phyloP scores from a whole-genome alignment of 495 filamentous ascomycete genomes.

The Hyaloscypha bicolor region DNA sequence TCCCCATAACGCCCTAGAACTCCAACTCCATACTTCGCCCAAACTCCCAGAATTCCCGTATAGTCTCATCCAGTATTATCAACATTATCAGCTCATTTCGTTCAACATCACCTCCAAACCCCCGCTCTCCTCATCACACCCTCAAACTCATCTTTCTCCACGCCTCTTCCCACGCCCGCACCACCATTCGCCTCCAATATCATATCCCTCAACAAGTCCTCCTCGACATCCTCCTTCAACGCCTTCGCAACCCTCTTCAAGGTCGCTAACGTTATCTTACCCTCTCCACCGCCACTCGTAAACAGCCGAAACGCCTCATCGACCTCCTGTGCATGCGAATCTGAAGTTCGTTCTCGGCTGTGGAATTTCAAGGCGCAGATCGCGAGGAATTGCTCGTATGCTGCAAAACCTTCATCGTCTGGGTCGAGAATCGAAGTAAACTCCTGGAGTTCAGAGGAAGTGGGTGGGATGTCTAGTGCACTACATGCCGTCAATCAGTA shows the following conservation, averaged over 20 bases:
- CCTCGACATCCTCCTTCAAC: conserved; percentile 78
- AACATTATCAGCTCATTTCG: not conserved
- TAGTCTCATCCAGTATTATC: not conserved
- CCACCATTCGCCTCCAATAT: conserved; percentile 89
- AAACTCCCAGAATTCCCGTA: not conserved
- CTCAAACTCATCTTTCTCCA: conserved; percentile 79
- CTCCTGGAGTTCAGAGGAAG: conserved; percentile 65
- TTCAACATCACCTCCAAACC: conserved; percentile 46
- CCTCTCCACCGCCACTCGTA: conserved; percentile 45
- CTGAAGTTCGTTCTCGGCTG: conserved; percentile 50
- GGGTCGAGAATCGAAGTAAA: conserved; percentile 82
- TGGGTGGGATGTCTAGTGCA: conserved; percentile 72
- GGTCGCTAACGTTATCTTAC: conserved; percentile 71
- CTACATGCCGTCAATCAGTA: conserved; percentile 41
- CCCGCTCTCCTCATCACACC: conserved; percentile 83
- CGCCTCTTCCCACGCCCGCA: conserved; percentile 68
- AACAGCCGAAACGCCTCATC: conserved; percentile 82
- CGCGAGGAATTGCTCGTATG: conserved; percentile 76
- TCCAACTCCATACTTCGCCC: not conserved
- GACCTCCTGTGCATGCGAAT: conserved; percentile 60
- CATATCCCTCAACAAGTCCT: conserved; percentile 87
- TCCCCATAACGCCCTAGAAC: not conserved
- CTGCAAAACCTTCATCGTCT: conserved; percentile 72
- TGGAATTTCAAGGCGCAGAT: conserved; percentile 84
- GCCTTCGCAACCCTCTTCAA: conserved; percentile 78